These are phyloP conservation scores for Coemansia sp. DNA, from an alignment of 192 early-diverging fungal species.

Conservation along the genomic window DNA sequence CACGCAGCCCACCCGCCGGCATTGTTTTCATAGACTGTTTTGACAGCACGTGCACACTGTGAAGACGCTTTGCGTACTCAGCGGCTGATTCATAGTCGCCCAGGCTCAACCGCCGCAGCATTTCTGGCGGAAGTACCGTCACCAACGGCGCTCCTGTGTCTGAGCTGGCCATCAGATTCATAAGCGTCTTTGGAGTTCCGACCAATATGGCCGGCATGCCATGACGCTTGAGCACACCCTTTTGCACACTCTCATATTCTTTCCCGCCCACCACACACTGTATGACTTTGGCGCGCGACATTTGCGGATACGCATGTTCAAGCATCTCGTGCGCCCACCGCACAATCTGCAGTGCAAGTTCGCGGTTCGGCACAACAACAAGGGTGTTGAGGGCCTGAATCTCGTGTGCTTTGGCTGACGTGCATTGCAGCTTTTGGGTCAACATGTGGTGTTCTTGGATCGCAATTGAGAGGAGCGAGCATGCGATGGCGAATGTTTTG, in stretches of 20 bases:
- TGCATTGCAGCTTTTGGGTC: not conserved
- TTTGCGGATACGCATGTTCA: slow-evolving; percentile 11
- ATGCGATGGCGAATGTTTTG: slow-evolving; percentile 24
- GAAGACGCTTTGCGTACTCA: slow-evolving; percentile 3
- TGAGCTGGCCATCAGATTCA: not conserved
- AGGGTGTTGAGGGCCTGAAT: slow-evolving; percentile 16
- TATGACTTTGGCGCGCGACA: slow-evolving; percentile 8
- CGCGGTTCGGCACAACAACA: slow-evolving; percentile 41
- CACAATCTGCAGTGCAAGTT: slow-evolving; percentile 46
- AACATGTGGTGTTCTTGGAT: slow-evolving; percentile 12
- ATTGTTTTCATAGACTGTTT: not conserved
- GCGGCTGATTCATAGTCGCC: not conserved
- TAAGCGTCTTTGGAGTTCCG: slow-evolving; percentile 19
- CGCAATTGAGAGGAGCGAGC: slow-evolving; percentile 16
- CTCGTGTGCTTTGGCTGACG: slow-evolving; percentile 2
- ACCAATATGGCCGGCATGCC: slow-evolving; percentile 32
- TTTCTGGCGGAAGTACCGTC: not conserved
- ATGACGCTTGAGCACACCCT: slow-evolving; percentile 19
- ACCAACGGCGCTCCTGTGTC: not conserved
- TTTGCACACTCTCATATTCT: slow-evolving; percentile 18
- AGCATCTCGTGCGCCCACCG: slow-evolving; percentile 20
- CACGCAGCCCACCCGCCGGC: slow-evolving; percentile 10
- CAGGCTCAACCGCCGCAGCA: slow-evolving; percentile 5
- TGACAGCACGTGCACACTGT: not conserved
- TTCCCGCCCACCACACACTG: slow-evolving; percentile 37